Evolutionary conservation across 441 rosid species (phyloP), one percentile per base, ranked within the genome.

Genomic region (Cnidoscolus chayamansa): DNA sequence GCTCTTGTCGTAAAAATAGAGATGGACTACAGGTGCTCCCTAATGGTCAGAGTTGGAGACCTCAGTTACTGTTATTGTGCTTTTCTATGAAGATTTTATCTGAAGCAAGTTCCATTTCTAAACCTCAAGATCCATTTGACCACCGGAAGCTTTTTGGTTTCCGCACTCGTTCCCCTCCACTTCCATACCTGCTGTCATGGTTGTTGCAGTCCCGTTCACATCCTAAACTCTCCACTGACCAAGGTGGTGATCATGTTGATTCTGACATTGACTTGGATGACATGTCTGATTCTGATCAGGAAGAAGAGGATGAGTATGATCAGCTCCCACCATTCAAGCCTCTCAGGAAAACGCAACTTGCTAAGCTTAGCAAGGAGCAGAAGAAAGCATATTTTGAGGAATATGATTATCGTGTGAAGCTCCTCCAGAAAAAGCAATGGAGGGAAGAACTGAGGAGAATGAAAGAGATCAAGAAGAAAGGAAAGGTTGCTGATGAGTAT

Each of bases 311-410:
- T 75, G 96, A 90, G 82, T 94, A 92, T 77, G 97, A 94, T 30
- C 93, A 89, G 86, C 94, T 94, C 70, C 98, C 98, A 58, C 92
- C 98, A 63, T 94, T 94, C 79, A 94, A 86, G 81, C 95, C 97
- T 69, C 92, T 94, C 47, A 79, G 75, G 80, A 84, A 79, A 82
- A 70, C 83, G 58, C 90, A 86, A 77, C 74, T 87, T 57, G 84
- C 83, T 25, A 84, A 81, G 71, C 89, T 89, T 53, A 87, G 83
- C 80, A 83, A 82, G 72, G 92, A 84, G 63, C 89, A 87, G 76
- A 85, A 80, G 70, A 83, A 80, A 48, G 90, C 94, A 51, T 89
- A 87, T 70, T 76, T 81, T 25, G 86, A 85, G 77, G 92, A 89
- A 83, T 87, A 87, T 50, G 89, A 86, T 70, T 89, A 87, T 67